Percentiles rank a stretch among this genome's conserved stretches.
phyloP scores from a whole-genome alignment of 176 grass and related monocot species.

The Oryza meyeriana region DNA sequence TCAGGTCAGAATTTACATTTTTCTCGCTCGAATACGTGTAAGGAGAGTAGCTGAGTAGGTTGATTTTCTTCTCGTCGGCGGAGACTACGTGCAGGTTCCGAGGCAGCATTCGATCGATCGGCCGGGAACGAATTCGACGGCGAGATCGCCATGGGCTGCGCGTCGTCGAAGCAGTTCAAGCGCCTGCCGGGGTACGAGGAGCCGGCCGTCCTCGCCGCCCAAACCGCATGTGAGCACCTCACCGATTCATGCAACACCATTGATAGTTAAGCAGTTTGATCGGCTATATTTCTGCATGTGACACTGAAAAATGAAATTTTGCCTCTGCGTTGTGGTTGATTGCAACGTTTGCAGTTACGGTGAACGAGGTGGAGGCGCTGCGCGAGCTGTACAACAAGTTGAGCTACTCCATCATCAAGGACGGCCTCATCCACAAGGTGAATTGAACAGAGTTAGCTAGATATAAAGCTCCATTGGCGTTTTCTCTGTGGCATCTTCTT shows the following conservation, averaged over 20 bases:
- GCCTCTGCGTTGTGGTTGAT: not conserved
- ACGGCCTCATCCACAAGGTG: conserved; percentile 88
- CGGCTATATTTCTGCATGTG: not conserved
- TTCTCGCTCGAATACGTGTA: no score
- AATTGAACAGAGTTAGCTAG: not conserved
- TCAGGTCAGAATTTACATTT: not conserved
- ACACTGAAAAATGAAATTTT: not conserved
- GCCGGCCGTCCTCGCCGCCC: conserved; percentile 25
- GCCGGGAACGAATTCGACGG: not conserved
- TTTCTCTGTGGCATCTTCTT: not conserved
- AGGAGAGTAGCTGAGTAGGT: no score
- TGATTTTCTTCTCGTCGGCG: no score
- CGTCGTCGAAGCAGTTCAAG: not conserved
- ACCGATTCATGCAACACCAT: not conserved
- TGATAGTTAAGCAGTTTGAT: no score
- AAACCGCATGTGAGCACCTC: conserved; percentile 20
- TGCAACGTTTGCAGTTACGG: conserved; percentile 44
- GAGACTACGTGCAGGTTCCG: no score
- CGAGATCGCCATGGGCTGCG: conserved; percentile 32
- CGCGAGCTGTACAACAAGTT: conserved; percentile 70
- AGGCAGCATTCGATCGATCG: not conserved
- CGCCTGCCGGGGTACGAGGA: conserved; percentile 23
- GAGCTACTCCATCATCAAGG: conserved; percentile 74
- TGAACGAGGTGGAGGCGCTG: conserved; percentile 74
- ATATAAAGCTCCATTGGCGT: no score